phyloP scores from a whole-genome alignment of 495 filamentous ascomycete genomes.

The Penicilliopsis zonata region DNA sequence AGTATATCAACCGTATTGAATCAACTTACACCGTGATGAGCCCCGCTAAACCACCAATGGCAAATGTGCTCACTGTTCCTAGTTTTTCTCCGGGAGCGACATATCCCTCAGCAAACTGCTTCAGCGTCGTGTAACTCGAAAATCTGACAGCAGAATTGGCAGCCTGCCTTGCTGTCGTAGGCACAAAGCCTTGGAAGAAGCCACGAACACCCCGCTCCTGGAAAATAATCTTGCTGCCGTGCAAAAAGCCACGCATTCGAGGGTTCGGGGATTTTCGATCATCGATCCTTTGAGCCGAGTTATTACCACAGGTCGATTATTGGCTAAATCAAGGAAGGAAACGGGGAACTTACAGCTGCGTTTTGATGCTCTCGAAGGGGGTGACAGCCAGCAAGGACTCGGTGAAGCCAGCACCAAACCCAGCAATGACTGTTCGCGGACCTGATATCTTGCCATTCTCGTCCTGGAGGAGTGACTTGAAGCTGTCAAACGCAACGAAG shows the following conservation, averaged over 20 bases:
- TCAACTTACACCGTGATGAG: constrained; percentile 78
- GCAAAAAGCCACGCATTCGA: constrained; percentile 83
- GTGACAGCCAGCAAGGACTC: constrained; percentile 91
- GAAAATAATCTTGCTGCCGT: constrained; percentile 76
- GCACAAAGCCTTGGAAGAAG: constrained; percentile 94
- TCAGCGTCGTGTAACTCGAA: constrained; percentile 77
- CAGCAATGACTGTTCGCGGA: constrained; percentile 80
- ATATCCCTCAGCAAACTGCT: constrained; percentile 85
- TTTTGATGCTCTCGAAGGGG: constrained; percentile 97
- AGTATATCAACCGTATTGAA: constrained; percentile 33
- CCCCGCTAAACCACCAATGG: constrained; percentile 79
- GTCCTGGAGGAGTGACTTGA: constrained; percentile 73
- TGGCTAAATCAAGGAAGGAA: not conserved
- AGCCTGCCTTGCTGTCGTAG: constrained; percentile 86
- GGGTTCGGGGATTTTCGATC: constrained; percentile 83
- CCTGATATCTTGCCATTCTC: constrained; percentile 81
- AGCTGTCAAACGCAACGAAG: constrained; percentile 92
- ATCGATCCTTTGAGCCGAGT: constrained; percentile 53
- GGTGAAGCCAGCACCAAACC: constrained; percentile 88
- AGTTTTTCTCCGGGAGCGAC: constrained; percentile 91
- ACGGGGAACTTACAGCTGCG: constrained; percentile 50
- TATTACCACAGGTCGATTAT: constrained; percentile 1
- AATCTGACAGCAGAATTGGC: constrained; percentile 90
- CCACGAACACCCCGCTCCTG: constrained; percentile 79
- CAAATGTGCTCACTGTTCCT: constrained; percentile 79